Evolutionary conservation across 805 yeast genomes (phyloP), one percentile per base, ranked within the genome.

Genomic region (Limtongia smithiae): DNA sequence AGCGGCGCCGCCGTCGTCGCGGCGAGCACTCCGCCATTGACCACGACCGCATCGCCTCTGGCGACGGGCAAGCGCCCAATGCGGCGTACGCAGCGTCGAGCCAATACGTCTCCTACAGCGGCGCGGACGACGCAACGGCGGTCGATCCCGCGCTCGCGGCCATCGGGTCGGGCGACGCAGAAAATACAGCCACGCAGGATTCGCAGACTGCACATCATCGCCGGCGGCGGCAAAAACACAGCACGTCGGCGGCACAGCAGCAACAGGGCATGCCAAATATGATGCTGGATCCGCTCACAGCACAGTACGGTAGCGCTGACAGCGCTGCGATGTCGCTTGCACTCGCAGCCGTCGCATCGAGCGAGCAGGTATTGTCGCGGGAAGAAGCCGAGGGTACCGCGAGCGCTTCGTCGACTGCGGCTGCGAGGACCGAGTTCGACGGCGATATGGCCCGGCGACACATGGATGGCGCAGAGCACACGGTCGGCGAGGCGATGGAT

Each of bases 351-450:
- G 48, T 42, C 4, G 46, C 49, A 21, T 35, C 49, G 7, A 27
- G 34, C 21, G 42, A 32, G 36, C 45, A 40, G 35, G 18, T 43
- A 8, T 32, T 50, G 42, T 38, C 52, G n/a, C 40, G 41, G 14
- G 55, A 44, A 18, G 49, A 50, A 28, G 55, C 55, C 17, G 44
- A 46, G 21, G 52, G 28, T 6, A 48, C 55, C 24, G 55, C 48
- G 5, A 46, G 55, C 9, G 57, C 55, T 8, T 48, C 31, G 9
- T 41, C 51, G 9, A 50, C 54, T 24, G 48, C 48, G 25, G 49
- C 54, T 1, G 57, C 55, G 8, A 46, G 30, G 27, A 48, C 44
- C 18, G 32, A 30, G 12, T 17, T 38, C 14, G 44, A 22, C 25
- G 15, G 12, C 12, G 21, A 33, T 9, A 38, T 21, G 44, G 15